Conservation (phyloP, 2,329 filamentous ascomycete genomes). For the Scedosporium apiospermum region DNA sequence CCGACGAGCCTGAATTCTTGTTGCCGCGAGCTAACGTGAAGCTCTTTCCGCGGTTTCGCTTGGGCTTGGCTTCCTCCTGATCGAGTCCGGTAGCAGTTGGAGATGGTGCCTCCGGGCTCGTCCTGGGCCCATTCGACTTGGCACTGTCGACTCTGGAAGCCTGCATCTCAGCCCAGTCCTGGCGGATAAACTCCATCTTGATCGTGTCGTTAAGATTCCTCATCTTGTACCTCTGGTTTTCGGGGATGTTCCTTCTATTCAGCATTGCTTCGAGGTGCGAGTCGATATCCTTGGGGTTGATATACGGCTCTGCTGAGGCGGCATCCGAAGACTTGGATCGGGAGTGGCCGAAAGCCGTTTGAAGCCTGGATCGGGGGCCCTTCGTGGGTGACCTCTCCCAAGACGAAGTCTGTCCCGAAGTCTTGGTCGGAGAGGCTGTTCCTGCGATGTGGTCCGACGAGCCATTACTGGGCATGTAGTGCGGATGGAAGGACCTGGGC, state of each 20-base stretch:
- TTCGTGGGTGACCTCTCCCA: conserved; percentile 21
- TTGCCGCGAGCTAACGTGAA: conserved; percentile 64
- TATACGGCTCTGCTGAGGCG: conserved; percentile 10
- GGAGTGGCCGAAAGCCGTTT: conserved; percentile 22
- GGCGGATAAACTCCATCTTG: conserved; percentile 91
- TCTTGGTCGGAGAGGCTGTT: neutral
- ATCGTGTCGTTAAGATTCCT: conserved; percentile 77
- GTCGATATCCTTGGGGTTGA: conserved; percentile 46
- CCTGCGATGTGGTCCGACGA: neutral
- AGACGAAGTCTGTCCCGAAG: conserved; percentile 21
- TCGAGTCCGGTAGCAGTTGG: conserved; percentile 25
- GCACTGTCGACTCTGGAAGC: conserved; percentile 18
- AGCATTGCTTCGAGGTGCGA: conserved; percentile 53
- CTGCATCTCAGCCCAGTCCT: conserved; percentile 67
- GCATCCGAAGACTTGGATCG: conserved; percentile 5
- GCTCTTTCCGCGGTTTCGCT: conserved; percentile 59
- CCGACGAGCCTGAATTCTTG: conserved; percentile 56
- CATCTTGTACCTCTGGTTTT: conserved; percentile 93
- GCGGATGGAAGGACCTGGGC: conserved; percentile 41
- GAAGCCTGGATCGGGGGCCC: conserved; percentile 29
- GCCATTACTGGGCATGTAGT: conserved; percentile 12
- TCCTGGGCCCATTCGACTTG: neutral
- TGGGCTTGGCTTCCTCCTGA: conserved; percentile 39
- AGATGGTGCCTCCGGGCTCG: conserved; percentile 14
- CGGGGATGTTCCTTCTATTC: conserved; percentile 85